Percentiles rank a stretch among this genome's conserved stretches.
Conservation (phyloP, 257 asterid genomes). For the Schizonepeta tenuifolia region DNA sequence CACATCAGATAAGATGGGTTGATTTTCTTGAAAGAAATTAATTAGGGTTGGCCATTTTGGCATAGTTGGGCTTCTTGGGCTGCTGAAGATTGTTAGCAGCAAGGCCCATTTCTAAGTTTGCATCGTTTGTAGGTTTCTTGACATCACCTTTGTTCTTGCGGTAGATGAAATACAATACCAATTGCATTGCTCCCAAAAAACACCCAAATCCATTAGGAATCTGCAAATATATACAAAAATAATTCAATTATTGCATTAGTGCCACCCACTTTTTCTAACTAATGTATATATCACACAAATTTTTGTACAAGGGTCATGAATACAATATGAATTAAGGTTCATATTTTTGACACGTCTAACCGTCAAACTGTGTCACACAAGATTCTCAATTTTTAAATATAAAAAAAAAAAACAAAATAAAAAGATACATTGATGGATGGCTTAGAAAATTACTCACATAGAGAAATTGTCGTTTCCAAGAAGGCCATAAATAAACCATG, state of each 20-base stretch:
- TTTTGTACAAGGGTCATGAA: too few relatives aligned
- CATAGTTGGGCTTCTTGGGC: constrained; percentile 25
- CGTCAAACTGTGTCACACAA: too few relatives aligned
- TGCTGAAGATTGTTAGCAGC: constrained; percentile 22
- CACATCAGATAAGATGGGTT: not conserved
- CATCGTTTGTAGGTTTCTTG: constrained; percentile 35
- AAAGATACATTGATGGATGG: not conserved
- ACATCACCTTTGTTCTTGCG: constrained; percentile 43
- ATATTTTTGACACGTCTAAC: too few relatives aligned
- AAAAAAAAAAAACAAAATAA: not conserved
- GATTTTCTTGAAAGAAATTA: not conserved
- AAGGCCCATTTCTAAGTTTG: constrained; percentile 47
- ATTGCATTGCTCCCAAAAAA: constrained; percentile 66
- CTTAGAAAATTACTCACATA: constrained; percentile 44
- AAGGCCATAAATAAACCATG: constrained; percentile 77
- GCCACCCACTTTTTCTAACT: too few relatives aligned
- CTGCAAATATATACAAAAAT: constrained; percentile 38
- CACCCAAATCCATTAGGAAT: constrained; percentile 80
- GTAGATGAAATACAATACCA: constrained; percentile 61
- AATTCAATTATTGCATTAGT: too few relatives aligned
- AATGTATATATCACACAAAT: too few relatives aligned
- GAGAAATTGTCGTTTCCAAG: constrained; percentile 70
- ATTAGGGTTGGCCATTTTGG: constrained; percentile 18
- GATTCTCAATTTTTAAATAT: too few relatives aligned
- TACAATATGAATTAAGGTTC: too few relatives aligned